Base-by-base conservation (phyloP, 345 rosid genomes). In the Salix exigua region DNA sequence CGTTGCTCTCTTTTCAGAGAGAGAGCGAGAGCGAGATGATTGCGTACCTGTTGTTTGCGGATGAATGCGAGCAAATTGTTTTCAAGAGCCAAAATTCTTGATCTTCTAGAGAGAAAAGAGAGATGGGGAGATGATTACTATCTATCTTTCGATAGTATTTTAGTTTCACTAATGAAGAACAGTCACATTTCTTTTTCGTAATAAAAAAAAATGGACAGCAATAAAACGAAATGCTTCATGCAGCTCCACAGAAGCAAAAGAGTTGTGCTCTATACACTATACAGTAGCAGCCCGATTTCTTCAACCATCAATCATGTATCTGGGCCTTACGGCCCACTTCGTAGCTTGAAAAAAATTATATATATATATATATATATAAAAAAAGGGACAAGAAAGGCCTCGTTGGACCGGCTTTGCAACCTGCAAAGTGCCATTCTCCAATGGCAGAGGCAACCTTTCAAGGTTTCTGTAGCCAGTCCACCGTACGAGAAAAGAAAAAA, bases 271-370 rank as follows among this genome's bases (percentile, higher is more conserved):
- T 71, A 19, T 31, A 72, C 74, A 18, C 25, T 71, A 19, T 31
- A 72, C 74, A 18, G 68, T 80, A 63, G 50, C 72, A 66, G 38
- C 80, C 65, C 23, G 30, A 70, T 38, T 64, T 76, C 80, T 72
- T 35, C n/a, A n/a, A n/a, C n/a, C n/a, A n/a, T 31, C 35, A 4
- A 5, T 31, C 35, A 31, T 33, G 4, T 33, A 4, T 33, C 35
- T 7, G 8, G 25, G 60, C 37, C 7, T 35, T 5, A 5, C 5
- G 37, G 37, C 6, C 37, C 37, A 35, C 37, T 35, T 35, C 37
- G 37, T 35, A 35, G 0, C 37, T 35, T 35, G 35, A 33, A 33
- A 31, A 33, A 33, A 30, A 30, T 28, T 28, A 28, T n/a, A n/a
- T n/a, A 28, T 28, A 28, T 28, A 28, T 28, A 30, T 28, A 33